Percentiles rank a stretch among this genome's conserved stretches.
These are phyloP conservation scores for Candida endomychidarum DNA, from an alignment of 805 yeast genomes.

Conservation along the genomic window DNA sequence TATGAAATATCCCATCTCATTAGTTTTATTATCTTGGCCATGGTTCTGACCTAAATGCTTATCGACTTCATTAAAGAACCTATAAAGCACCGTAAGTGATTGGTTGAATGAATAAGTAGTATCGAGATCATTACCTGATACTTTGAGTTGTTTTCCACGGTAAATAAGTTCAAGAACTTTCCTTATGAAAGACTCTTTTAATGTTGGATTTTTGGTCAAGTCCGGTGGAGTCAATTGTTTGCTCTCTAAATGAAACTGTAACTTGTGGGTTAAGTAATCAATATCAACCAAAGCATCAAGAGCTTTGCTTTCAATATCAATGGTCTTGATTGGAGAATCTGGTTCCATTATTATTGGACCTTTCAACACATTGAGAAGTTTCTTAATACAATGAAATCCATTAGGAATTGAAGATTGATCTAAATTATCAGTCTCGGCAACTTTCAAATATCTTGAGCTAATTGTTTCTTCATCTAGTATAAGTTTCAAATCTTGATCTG, in stretches of 20 bases:
- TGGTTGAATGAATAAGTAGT: slow-evolving; percentile 32
- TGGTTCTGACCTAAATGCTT: slow-evolving; percentile 29
- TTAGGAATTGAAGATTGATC: slow-evolving; percentile 45
- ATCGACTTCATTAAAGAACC: slow-evolving; percentile 38
- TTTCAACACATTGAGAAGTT: slow-evolving; percentile 60
- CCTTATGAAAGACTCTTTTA: slow-evolving; percentile 53
- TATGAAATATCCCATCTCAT: slow-evolving; percentile 26
- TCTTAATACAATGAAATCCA: slow-evolving; percentile 56
- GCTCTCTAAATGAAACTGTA: slow-evolving; percentile 41
- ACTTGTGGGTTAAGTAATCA: slow-evolving; percentile 45
- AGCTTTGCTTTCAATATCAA: slow-evolving; percentile 49
- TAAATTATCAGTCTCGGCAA: slow-evolving; percentile 31
- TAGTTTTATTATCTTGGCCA: slow-evolving; percentile 20
- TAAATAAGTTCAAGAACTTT: slow-evolving; percentile 55
- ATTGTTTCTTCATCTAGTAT: slow-evolving; percentile 51
- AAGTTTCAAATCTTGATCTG: slow-evolving; percentile 42
- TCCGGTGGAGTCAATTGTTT: slow-evolving; percentile 50
- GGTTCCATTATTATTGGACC: slow-evolving; percentile 59
- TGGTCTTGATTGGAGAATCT: slow-evolving; percentile 51
- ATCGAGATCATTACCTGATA: slow-evolving; percentile 26
- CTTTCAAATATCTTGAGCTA: slow-evolving; percentile 46
- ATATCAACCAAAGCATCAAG: slow-evolving; percentile 61
- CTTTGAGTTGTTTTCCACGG: slow-evolving; percentile 15
- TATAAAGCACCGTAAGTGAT: slow-evolving; percentile 31
- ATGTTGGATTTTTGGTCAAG: slow-evolving; percentile 22